Evolutionary conservation across 208 protist species (phyloP).

Genomic region (Strigomonas culicis): DNA sequence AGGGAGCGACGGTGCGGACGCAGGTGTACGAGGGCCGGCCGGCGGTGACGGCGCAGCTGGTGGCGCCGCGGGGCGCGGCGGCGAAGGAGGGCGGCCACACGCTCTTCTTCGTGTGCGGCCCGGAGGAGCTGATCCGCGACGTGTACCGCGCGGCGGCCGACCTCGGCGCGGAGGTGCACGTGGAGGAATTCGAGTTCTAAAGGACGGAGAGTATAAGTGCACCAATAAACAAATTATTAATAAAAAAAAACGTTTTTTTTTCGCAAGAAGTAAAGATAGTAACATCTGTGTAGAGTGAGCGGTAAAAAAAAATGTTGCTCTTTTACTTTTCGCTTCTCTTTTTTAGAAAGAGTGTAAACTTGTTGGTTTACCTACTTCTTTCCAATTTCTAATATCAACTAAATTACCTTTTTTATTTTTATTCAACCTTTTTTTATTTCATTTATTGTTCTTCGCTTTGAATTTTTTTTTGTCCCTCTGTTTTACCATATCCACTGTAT

Average conservation of each 20-base stretch:
- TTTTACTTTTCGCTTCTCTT: slow-evolving; percentile 9
- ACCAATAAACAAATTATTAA: background rate
- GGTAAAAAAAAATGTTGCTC: background rate
- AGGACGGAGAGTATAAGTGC: background rate
- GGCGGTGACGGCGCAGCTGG: background rate
- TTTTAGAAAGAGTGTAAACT: slow-evolving; percentile 10
- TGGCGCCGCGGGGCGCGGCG: background rate
- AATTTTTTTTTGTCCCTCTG: background rate
- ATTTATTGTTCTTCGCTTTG: background rate
- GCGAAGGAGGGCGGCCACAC: background rate
- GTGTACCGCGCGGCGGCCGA: background rate
- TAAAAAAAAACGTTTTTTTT: slow-evolving; percentile 4
- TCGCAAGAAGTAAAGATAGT: no score
- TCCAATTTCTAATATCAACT: background rate
- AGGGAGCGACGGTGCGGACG: background rate
- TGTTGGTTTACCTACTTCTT: background rate
- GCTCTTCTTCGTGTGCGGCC: slow-evolving; percentile 6
- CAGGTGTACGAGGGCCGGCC: background rate
- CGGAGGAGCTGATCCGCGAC: background rate
- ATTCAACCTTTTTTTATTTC: slow-evolving; percentile 8
- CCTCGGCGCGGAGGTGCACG: background rate
- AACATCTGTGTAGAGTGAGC: background rate
- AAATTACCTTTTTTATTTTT: background rate
- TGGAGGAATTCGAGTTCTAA: slow-evolving; percentile 10
- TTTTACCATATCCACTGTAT: slow-evolving; percentile 23